Base-by-base conservation (phyloP, 2,329 filamentous ascomycete genomes). In the Fusarium tjaetaba region DNA sequence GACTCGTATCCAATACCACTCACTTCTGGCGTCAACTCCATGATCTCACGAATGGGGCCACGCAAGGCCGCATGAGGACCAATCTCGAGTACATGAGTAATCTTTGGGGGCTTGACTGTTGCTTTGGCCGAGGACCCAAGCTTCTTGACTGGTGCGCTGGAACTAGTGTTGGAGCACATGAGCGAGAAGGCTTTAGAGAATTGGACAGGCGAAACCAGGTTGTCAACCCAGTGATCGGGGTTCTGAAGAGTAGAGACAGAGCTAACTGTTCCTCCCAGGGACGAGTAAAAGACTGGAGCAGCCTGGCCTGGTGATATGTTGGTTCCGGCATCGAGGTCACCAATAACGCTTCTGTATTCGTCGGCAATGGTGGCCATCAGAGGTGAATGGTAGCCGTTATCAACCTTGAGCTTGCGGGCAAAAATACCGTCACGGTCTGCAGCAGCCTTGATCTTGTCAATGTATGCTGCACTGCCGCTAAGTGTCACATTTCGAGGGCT, bases 301-400 rank as follows among this genome's bases (percentile, higher is more conserved):
- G 14, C 46, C 6, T 56, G 20, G 15, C 34, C 34, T 38, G 30
- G 18, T 11, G 32, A 30, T 2, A 18, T 15, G 7, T 26, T 53
- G 34, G 16, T 38, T 52, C 56, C 64, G 38, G 49, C 9, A 34
- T 65, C 38, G 14, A 73, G 39, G 24, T 62, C 51, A 30, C 52
- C 42, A 14, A 58, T 34, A 10, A 16, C 20, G 11, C 42, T 45
- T 11, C 36, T 39, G 46, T 68, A 68, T 5, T 61, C 42, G 3
- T 59, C 65, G 15, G 65, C 45, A n/a, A 68, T 65, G 4, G 22
- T 24, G 13, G 24, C 26, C 86, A 88, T 87, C 67, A 86, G 84
- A 61, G 84, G 82, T 0, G 86, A 88, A 70, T 88, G 86, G 45
- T 88, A 88, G 4, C 85, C 85, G 7, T 82, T 82, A 18, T 85